Percentiles rank a stretch among this genome's conserved stretches.
Conservation (phyloP, 1,284 basidiomycete species). For the Coniferiporia sulphurascens region DNA sequence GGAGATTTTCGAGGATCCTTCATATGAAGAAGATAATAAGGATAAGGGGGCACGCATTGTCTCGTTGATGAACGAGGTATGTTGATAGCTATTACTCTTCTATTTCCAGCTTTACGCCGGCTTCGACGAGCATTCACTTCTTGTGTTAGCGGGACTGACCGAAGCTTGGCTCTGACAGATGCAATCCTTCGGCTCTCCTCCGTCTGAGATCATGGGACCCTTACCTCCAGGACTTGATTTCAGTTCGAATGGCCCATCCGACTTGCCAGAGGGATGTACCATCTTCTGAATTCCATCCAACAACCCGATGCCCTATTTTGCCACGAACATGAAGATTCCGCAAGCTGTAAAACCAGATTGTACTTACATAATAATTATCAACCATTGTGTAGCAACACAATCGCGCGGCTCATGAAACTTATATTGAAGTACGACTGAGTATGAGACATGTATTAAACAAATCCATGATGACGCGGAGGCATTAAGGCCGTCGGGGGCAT, state of each 20-base stretch:
- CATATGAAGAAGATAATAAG: constrained; percentile 59
- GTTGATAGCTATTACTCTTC: constrained; percentile 13
- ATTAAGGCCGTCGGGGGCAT: too few species aligned
- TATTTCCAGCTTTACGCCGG: background rate
- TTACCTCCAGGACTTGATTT: constrained; percentile 75
- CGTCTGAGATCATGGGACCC: constrained; percentile 87
- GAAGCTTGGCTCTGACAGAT: constrained; percentile 44
- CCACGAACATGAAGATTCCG: too few species aligned
- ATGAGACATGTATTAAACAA: too few species aligned
- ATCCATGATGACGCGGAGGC: too few species aligned
- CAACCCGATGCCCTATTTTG: too few species aligned
- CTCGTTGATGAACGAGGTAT: constrained; percentile 74
- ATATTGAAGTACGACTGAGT: too few species aligned
- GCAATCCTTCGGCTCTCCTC: constrained; percentile 84
- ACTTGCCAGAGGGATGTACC: constrained; percentile 48
- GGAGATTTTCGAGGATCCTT: constrained; percentile 66
- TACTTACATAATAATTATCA: too few species aligned
- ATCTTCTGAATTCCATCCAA: constrained; percentile 24
- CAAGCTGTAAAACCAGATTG: too few species aligned
- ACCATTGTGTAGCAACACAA: too few species aligned
- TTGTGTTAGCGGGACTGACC: constrained; percentile 1
- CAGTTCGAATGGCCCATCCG: constrained; percentile 51
- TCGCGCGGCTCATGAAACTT: too few species aligned
- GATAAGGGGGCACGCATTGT: constrained; percentile 52
- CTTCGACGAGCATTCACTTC: background rate